Base-by-base conservation (phyloP, 1,284 basidiomycete genomes). In the Tranzscheliella williamsii region DNA sequence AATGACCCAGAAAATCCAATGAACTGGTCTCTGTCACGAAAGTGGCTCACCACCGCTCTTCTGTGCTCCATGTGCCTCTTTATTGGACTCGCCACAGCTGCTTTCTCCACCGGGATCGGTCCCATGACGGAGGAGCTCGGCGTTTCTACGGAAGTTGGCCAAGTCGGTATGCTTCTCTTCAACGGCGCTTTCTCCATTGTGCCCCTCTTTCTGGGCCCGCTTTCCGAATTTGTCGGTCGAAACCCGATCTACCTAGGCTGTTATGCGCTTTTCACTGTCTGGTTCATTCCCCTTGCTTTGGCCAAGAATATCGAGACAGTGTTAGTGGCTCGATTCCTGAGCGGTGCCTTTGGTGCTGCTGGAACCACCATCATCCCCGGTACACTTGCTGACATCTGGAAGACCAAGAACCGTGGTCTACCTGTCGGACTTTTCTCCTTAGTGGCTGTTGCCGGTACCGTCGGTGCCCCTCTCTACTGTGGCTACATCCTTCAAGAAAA, bases 351-450 rank as follows among this genome's bases (percentile, higher is more conserved):
- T 30, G 78, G 78, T 29, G 70, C 67, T 12, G 67, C 67, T 8
- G 78, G 78, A 5, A 76, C 75, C 20, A 67, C 56, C 29, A 57
- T 66, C 42, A 63, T 63, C 16, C 60, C 60, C 17, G 60, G 53
- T 22, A 64, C 68, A 5, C 43, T 73, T 18, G 45, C 55, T 33
- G 70, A 72, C 24, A 70, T 75, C 47, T 78, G 72, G 72, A 58
- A 56, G 33, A 72, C 76, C 5, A 51, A 58, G 38, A 69, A 78
- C 27, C 66, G 73, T 7, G 47, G 56, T 13, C 45, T 75, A 18
- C 76, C 77, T 13, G 73, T 78, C 57, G 54, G 61, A 4, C 64
- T 68, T 46, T 79, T 79, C 67, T 76, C 73, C 1, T 73, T 78
- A n/a, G 50, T 55, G 16, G 78, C 78, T 20, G 61, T 78, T 20